Conservation (phyloP, 176 grass and related monocot genomes). For the Oryza meridionalis region DNA sequence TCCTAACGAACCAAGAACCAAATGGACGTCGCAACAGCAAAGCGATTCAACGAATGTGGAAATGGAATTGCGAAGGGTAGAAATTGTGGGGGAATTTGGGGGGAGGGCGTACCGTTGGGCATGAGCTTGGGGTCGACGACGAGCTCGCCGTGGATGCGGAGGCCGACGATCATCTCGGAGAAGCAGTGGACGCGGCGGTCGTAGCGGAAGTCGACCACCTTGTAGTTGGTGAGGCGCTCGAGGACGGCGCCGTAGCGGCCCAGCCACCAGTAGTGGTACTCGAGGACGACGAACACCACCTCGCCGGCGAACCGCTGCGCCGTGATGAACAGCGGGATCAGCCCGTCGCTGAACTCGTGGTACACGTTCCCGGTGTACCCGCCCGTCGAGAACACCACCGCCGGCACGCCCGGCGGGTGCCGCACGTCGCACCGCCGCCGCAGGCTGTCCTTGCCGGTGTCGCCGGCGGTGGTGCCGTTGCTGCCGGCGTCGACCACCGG, state of each 20-base stretch:
- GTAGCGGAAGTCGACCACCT: slow-evolving; percentile 76
- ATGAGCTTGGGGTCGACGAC: slow-evolving; percentile 85
- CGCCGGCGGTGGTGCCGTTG: slow-evolving; percentile 17
- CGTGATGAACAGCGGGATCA: slow-evolving; percentile 92
- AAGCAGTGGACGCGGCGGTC: slow-evolving; percentile 94
- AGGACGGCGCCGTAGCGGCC: slow-evolving; percentile 74
- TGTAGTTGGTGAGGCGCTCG: slow-evolving; percentile 78
- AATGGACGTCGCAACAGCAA: slow-evolving; percentile 40
- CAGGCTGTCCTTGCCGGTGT: not conserved
- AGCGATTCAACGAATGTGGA: slow-evolving; percentile 7
- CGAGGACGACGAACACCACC: slow-evolving; percentile 87
- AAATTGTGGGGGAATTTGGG: not conserved
- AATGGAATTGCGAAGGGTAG: not conserved
- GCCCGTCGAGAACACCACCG: slow-evolving; percentile 91
- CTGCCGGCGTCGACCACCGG: slow-evolving; percentile 31
- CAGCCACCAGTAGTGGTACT: slow-evolving; percentile 92
- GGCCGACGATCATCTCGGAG: slow-evolving; percentile 82
- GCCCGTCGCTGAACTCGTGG: slow-evolving; percentile 98
- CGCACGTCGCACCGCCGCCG: slow-evolving; percentile 62
- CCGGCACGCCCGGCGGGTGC: slow-evolving; percentile 62
- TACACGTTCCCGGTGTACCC: slow-evolving; percentile 99
- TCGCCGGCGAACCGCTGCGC: slow-evolving; percentile 79
- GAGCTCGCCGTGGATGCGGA: slow-evolving; percentile 94
- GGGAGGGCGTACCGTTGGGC: slow-evolving; percentile 58
- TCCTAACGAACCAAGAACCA: slow-evolving; percentile 30